Conservation (phyloP, 2,329 filamentous ascomycete species). For the Rhexocercosporidium sp. region DNA sequence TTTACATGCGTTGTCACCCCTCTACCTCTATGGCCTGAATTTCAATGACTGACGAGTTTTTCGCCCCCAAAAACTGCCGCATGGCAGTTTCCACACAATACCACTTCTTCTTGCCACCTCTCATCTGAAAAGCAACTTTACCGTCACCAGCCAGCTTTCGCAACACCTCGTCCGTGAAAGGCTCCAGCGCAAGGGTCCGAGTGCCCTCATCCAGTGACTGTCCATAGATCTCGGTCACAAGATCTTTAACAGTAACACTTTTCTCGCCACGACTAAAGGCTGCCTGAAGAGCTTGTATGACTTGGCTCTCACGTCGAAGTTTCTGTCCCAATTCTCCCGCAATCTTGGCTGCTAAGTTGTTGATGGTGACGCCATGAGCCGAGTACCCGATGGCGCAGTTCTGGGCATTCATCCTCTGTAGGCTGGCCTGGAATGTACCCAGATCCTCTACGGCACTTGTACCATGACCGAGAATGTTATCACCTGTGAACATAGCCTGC, state of each 20-base stretch:
- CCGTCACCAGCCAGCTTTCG: conserved; percentile 50
- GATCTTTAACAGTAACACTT: conserved; percentile 47
- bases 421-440: conserved; percentile 65
- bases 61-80: too few relatives aligned
- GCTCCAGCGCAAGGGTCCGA: conserved; percentile 47
- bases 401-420: conserved; percentile 51
- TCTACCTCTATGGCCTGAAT: too few relatives aligned
- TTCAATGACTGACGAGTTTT: too few relatives aligned
- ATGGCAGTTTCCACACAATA: conserved; percentile 30
- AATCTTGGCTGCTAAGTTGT: conserved; percentile 48
- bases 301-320: conserved; percentile 47
- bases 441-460: conserved; percentile 83
- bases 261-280: conserved; percentile 33
- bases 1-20: too few relatives aligned
- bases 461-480: conserved; percentile 84
- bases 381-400: conserved; percentile 49
- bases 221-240: conserved; percentile 52
- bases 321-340: conserved; percentile 45
- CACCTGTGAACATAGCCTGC: conserved; percentile 82
- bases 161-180: conserved; percentile 50
- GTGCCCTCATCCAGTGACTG: conserved; percentile 44
- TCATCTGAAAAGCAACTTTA: conserved; percentile 48
- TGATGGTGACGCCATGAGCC: conserved; percentile 50
- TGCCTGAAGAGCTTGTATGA: conserved; percentile 44
- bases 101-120: conserved; percentile 47